Conservation (phyloP, 768 basidiomycete genomes). For the Phanerodontia chrysosporium region DNA sequence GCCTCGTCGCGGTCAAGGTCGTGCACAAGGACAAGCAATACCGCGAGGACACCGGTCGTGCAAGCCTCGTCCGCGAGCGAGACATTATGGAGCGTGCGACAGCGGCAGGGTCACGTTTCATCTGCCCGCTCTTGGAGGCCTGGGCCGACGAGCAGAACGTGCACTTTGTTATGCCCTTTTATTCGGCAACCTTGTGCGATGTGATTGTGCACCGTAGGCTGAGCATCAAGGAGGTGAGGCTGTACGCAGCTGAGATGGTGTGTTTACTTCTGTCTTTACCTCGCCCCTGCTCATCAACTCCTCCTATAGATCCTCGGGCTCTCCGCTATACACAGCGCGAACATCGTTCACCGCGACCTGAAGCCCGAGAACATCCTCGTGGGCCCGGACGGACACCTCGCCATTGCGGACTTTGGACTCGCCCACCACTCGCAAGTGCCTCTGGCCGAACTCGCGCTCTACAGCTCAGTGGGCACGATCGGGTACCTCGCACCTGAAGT, state of each 20-base stretch:
- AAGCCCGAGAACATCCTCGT: constrained; percentile 49
- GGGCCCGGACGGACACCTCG: constrained; percentile 28
- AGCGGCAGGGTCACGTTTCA: not conserved
- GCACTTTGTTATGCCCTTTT: constrained; percentile 13
- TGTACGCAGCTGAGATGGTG: constrained; percentile 15
- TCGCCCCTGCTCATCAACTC: not conserved
- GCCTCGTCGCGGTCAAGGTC: constrained; percentile 8
- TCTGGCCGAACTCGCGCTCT: not conserved
- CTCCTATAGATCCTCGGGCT: constrained; percentile 24
- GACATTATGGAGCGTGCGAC: not conserved
- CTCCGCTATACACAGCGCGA: constrained; percentile 15
- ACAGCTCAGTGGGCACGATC: constrained; percentile 29
- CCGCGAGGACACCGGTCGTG: not conserved
- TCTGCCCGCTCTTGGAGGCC: constrained; percentile 9
- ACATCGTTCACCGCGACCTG: constrained; percentile 45
- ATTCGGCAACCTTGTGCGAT: not conserved
- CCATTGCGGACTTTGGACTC: constrained; percentile 43
- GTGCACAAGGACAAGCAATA: constrained; percentile 10
- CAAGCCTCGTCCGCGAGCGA: constrained; percentile 1
- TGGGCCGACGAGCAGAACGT: constrained; percentile 9
- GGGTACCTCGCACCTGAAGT: constrained; percentile 47
- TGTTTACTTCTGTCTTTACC: not conserved
- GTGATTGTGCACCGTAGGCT: not conserved
- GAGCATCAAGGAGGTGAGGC: not conserved
- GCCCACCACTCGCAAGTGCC: too few relatives aligned